phyloP scores from a whole-genome alignment of 306 rosid species.

The Malus asiatica region DNA sequence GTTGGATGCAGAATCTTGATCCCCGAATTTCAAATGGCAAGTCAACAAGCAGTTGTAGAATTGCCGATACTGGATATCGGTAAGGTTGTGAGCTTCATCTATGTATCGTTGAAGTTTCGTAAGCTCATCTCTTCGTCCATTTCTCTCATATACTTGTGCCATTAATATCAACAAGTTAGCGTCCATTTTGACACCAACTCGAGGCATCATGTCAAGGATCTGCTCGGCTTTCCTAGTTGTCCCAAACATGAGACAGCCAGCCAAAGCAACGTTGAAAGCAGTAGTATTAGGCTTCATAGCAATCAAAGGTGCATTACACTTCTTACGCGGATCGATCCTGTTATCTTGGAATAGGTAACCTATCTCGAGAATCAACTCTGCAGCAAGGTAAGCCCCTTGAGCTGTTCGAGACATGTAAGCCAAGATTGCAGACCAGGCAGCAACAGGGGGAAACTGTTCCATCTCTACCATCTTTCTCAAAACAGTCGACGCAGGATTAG shows the following conservation, averaged over 20 bases:
- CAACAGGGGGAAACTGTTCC: constrained; percentile 58
- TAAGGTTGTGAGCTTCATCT: constrained; percentile 61
- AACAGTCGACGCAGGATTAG: constrained; percentile 61
- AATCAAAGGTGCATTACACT: constrained; percentile 56
- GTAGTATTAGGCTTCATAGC: constrained; percentile 66
- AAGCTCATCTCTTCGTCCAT: constrained; percentile 75
- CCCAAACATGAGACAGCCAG: constrained; percentile 66
- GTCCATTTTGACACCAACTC: constrained; percentile 66
- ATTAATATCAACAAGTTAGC: constrained; percentile 58
- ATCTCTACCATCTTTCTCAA: constrained; percentile 61
- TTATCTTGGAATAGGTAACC: constrained; percentile 75
- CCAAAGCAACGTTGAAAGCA: constrained; percentile 70
- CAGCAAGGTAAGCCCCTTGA: constrained; percentile 74
- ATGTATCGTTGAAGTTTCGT: constrained; percentile 66
- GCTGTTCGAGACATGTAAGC: constrained; percentile 68
- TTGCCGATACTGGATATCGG: constrained; percentile 56
- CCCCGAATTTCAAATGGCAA: constrained; percentile 82
- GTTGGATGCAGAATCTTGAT: constrained; percentile 64
- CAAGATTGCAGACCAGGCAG: constrained; percentile 78
- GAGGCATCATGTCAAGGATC: constrained; percentile 83
- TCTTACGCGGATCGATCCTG: constrained; percentile 80
- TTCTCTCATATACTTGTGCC: constrained; percentile 66
- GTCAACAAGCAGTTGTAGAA: constrained; percentile 65
- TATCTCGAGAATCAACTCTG: constrained; percentile 76
- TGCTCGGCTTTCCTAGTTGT: constrained; percentile 75